These are phyloP conservation scores for Zelopaecilomyces penicillatus DNA, from an alignment of 2,329 filamentous ascomycete genomes.

Conservation along the genomic window DNA sequence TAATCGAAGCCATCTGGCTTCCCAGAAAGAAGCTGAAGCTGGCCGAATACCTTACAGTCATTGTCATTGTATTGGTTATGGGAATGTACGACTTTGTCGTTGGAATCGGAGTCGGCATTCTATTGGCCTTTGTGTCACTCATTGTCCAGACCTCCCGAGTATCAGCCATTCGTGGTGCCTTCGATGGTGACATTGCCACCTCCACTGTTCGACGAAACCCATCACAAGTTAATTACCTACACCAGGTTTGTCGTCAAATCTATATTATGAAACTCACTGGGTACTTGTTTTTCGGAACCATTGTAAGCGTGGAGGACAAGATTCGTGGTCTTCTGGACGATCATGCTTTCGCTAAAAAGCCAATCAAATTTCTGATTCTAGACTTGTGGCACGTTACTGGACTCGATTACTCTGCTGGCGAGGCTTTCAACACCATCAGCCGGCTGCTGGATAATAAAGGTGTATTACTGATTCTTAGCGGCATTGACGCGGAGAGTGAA, in stretches of 20 bases:
- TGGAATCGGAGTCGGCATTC: conserved; percentile 84
- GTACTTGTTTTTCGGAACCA: conserved; percentile 97
- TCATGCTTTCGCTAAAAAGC: conserved; percentile 64
- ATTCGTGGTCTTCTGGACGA: conserved; percentile 78
- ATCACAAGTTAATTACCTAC: conserved; percentile 78
- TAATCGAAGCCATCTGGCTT: conserved; percentile 79
- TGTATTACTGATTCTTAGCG: conserved; percentile 75
- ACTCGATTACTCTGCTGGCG: conserved; percentile 90
- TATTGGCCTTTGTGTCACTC: conserved; percentile 83
- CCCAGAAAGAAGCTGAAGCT: conserved; percentile 81
- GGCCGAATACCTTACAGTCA: conserved; percentile 82
- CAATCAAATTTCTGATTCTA: conserved; percentile 82
- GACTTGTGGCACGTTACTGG: conserved; percentile 86
- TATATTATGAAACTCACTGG: conserved; percentile 86
- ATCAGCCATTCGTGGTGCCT: conserved; percentile 82
- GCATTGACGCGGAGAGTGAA: conserved; percentile 65
- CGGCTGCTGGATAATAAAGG: conserved; percentile 69
- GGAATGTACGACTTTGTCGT: conserved; percentile 94
- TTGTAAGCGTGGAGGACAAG: conserved; percentile 86
- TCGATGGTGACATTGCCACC: conserved; percentile 78
- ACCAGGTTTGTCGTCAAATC: conserved; percentile 78
- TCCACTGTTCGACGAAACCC: conserved; percentile 90
- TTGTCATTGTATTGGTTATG: conserved; percentile 91
- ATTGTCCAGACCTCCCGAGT: conserved; percentile 87
- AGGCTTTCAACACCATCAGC: conserved; percentile 89